phyloP scores from a whole-genome alignment of 352 stramenopile genomes.

The Blastocystis sp. region DNA sequence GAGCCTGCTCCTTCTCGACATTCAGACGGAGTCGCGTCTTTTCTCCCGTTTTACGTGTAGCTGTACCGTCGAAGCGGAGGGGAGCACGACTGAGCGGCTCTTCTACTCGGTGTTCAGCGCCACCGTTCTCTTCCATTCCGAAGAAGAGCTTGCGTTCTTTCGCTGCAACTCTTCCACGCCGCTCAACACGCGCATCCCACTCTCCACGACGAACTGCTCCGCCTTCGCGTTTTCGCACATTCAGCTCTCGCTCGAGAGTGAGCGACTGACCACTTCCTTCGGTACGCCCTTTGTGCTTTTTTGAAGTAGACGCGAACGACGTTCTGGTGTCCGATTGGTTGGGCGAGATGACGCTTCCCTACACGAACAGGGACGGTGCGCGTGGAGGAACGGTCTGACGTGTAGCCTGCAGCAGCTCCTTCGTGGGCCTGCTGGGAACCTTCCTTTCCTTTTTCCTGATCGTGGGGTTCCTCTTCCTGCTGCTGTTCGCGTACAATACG shows the following conservation, averaged over 20 bases:
- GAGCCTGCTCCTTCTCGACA: background rate
- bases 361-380: background rate
- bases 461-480: slow-evolving; percentile 20
- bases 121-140: slow-evolving; percentile 1
- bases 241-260: background rate
- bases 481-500: slow-evolving; percentile 31
- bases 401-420: background rate
- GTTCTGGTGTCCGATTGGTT: background rate
- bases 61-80: background rate
- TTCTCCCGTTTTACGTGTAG: background rate
- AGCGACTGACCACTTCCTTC: background rate
- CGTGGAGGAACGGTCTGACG: background rate
- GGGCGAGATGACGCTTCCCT: background rate
- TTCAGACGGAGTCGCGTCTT: background rate
- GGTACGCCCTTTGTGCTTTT: background rate
- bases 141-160: background rate
- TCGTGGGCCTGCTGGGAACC: background rate
- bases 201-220: background rate
- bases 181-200: background rate
- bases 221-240: background rate
- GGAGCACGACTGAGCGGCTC: background rate
- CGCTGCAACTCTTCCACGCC: background rate
- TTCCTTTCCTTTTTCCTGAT: slow-evolving; percentile 22
- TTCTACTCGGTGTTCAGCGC: background rate
- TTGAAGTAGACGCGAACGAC: background rate